Evolutionary conservation across 192 early-diverging fungal species (phyloP), one percentile per base, ranked within the genome.

Genomic region (Coemansia nantahalensis): DNA sequence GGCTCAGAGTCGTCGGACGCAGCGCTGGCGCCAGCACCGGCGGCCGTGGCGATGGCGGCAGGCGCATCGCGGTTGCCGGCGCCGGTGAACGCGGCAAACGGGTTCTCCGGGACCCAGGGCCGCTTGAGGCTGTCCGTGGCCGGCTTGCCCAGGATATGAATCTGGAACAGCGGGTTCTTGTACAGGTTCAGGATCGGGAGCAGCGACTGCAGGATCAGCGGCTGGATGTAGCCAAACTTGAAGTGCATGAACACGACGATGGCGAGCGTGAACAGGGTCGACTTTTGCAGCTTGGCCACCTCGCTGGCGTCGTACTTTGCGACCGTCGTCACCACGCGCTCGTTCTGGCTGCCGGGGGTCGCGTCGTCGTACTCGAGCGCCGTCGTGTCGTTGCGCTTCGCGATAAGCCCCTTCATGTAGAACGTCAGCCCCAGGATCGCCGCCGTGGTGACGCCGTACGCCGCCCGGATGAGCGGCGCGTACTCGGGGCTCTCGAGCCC

Each of bases 151-250:
- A 88, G 78, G 31, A 94, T 32, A 59, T 94, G 83, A 69, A 97
- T 83, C 70, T 86, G 81, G 45, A 91, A 84, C 21, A 90, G 70
- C 69, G 82, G 87, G 56, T 80, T 83, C 51, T 77, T 77, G 47
- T 83, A 78, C 43, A 90, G 62, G 44, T 82, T 84, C 61, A 86
- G 82, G 61, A 90, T 54, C 5, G 86, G 88, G 26, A 97, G 60
- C 48, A 95, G 71, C 14, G 83, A 82, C 77, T 97, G 94, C 57
- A 95, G 79, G 15, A 95, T 69, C 34, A 97, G 68, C 7, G 94
- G 94, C 56, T 93, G 89, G 37, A 90, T 80, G 50, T 92, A 93
- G 21, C 86, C 85, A 56, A 84, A 93, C 68, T 92, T 84, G 77
- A 87, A 90, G 75, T 97, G 86, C 68, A 95, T 80, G 35, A 90